phyloP scores from a whole-genome alignment of 805 yeast species.

The Ogataea methanolica region DNA sequence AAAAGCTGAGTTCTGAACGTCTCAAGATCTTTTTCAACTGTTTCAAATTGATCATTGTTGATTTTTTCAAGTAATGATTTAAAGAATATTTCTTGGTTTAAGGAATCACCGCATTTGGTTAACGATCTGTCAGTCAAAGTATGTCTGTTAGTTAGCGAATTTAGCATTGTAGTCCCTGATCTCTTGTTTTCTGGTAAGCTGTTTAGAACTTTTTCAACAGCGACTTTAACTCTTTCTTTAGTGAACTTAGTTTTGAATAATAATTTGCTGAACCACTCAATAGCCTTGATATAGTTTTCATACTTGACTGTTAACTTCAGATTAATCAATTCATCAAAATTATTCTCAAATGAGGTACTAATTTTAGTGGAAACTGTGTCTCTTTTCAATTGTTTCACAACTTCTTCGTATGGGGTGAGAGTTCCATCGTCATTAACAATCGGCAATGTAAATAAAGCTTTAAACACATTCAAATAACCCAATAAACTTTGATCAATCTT shows the following conservation, averaged over 20 bases:
- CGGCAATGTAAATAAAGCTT: conserved; percentile 70
- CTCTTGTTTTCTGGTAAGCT: conserved; percentile 60
- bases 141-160: conserved; percentile 47
- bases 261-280: conserved; percentile 70
- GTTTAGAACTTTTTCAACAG: conserved; percentile 57
- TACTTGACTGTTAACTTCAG: conserved; percentile 58
- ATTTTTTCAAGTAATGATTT: conserved; percentile 44
- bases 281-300: conserved; percentile 59
- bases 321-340: conserved; percentile 61
- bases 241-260: conserved; percentile 69
- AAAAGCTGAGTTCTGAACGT: conserved; percentile 48
- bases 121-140: conserved; percentile 55
- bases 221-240: conserved; percentile 60
- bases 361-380: conserved; percentile 65
- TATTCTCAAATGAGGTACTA: conserved; percentile 52
- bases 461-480: conserved; percentile 61
- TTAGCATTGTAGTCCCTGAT: conserved; percentile 58
- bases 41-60: conserved; percentile 47
- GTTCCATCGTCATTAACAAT: conserved; percentile 58
- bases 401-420: conserved; percentile 63
- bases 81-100: conserved; percentile 58
- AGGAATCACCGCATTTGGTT: conserved; percentile 58
- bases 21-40: conserved; percentile 47
- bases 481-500: conserved; percentile 47
- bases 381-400: conserved; percentile 64